A percentile compares a stretch with the other conserved stretches of the same genome.
These are phyloP conservation scores for Ramaria sp. DNA, from an alignment of 768 basidiomycete species.

Conservation along the genomic window DNA sequence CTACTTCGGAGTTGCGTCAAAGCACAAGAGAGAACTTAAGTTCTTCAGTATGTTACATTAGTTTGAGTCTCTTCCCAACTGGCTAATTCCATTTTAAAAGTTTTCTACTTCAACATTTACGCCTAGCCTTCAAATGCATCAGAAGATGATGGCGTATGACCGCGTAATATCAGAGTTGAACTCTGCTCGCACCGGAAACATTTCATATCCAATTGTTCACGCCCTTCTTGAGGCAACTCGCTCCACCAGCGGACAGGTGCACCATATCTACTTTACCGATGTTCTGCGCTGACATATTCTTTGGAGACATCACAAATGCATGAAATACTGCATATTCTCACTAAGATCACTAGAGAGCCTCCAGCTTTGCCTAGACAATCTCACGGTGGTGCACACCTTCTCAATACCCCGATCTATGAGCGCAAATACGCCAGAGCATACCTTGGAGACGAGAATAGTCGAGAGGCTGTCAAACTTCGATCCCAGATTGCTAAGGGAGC, in stretches of 20 bases:
- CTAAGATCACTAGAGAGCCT: constrained; percentile 69
- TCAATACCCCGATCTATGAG: constrained; percentile 70
- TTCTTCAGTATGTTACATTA: background rate
- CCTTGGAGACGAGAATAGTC: constrained; percentile 47
- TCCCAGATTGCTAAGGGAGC: constrained; percentile 71
- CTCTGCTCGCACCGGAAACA: constrained; percentile 54
- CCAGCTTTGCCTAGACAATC: constrained; percentile 65
- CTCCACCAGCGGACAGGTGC: constrained; percentile 42
- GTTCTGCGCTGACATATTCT: background rate
- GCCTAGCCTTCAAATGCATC: constrained; percentile 61
- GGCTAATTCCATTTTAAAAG: constrained; percentile 5
- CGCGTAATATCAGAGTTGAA: constrained; percentile 72
- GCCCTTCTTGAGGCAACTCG: constrained; percentile 57
- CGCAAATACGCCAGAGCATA: constrained; percentile 78
- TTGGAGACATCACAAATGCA: constrained; percentile 50
- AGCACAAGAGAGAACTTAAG: background rate
- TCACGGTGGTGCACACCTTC: constrained; percentile 71
- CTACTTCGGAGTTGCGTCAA: constrained; percentile 1
- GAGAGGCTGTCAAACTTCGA: constrained; percentile 54
- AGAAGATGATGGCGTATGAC: constrained; percentile 95
- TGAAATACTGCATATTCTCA: constrained; percentile 61
- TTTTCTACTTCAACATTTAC: constrained; percentile 5
- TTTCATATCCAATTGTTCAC: constrained; percentile 68
- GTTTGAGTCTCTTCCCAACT: background rate
- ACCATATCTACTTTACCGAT: constrained; percentile 15